These are phyloP conservation scores for Fusarium albosuccineum DNA, from an alignment of 2,329 filamentous ascomycete genomes.

Conservation along the genomic window DNA sequence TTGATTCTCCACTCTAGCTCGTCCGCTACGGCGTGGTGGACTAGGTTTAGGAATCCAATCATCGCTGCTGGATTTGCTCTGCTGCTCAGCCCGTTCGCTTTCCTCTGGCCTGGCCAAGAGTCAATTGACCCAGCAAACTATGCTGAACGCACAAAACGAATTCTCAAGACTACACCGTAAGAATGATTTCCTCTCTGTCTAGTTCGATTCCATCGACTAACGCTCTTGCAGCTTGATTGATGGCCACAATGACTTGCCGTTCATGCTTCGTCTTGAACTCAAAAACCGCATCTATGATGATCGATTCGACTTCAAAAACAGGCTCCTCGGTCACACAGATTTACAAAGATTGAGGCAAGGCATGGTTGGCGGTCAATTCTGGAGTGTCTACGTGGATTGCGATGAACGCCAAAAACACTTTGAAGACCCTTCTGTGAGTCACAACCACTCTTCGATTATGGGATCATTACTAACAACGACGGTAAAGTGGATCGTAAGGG, in stretches of 20 bases:
- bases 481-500: slow-evolving; percentile 28
- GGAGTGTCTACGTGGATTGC: slow-evolving; percentile 48
- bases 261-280: slow-evolving; percentile 47
- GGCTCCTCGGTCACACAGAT: slow-evolving; percentile 46
- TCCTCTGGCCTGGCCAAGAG: slow-evolving; percentile 16
- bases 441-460: neutral
- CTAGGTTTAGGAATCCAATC: slow-evolving; percentile 16
- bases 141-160: slow-evolving; percentile 29
- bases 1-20: slow-evolving; percentile 16
- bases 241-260: slow-evolving; percentile 51
- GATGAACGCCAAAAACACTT: slow-evolving; percentile 41
- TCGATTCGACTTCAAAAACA: slow-evolving; percentile 30
- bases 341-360: slow-evolving; percentile 46
- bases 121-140: slow-evolving; percentile 28
- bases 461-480: slow-evolving; percentile 15
- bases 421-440: slow-evolving; percentile 42
- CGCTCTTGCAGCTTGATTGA: slow-evolving; percentile 42
- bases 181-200: neutral
- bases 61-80: slow-evolving; percentile 20
- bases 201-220: too few species aligned
- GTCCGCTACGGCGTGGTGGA: slow-evolving; percentile 11
- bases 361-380: slow-evolving; percentile 50
- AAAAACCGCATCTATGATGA: slow-evolving; percentile 43
- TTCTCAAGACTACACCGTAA: slow-evolving; percentile 32
- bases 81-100: slow-evolving; percentile 21